These are phyloP conservation scores for Blumeria graminis DNA, from an alignment of 2,329 filamentous ascomycete species.

Conservation along the genomic window DNA sequence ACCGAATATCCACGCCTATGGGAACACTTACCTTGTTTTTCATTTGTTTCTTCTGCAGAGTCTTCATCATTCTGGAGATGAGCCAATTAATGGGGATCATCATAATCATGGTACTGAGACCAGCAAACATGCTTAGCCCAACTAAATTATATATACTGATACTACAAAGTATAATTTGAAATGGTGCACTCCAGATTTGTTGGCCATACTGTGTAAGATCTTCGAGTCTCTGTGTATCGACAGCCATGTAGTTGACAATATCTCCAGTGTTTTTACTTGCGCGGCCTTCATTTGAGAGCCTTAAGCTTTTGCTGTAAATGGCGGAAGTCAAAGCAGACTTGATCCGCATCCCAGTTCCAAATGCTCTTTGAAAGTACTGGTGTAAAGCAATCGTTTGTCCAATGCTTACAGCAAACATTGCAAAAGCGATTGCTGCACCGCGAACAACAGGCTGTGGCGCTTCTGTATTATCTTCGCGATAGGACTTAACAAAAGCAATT, in stretches of 20 bases:
- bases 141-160: conserved; percentile 86
- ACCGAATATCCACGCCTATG: background rate
- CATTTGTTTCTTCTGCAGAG: conserved; percentile 87
- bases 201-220: conserved; percentile 90
- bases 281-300: conserved; percentile 78
- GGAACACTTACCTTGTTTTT: conserved; percentile 48
- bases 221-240: conserved; percentile 84
- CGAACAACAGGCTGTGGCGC: conserved; percentile 52
- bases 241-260: conserved; percentile 98
- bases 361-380: conserved; percentile 91
- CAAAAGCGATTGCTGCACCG: conserved; percentile 67
- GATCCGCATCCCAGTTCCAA: conserved; percentile 90
- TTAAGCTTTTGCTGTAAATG: conserved; percentile 81
- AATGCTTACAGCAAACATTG: conserved; percentile 75
- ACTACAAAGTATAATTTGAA: conserved; percentile 94
- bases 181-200: conserved; percentile 88
- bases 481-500: conserved; percentile 67
- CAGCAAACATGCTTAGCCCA: conserved; percentile 84
- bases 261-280: conserved; percentile 80
- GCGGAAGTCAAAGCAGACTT: conserved; percentile 73
- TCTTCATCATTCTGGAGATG: conserved; percentile 84
- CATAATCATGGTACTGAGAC: conserved; percentile 80
- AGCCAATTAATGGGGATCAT: conserved; percentile 94
- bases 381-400: conserved; percentile 78
- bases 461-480: conserved; percentile 25